These are phyloP conservation scores for Sporothrix curviconia DNA, from an alignment of 2,329 filamentous ascomycete species.

Conservation along the genomic window DNA sequence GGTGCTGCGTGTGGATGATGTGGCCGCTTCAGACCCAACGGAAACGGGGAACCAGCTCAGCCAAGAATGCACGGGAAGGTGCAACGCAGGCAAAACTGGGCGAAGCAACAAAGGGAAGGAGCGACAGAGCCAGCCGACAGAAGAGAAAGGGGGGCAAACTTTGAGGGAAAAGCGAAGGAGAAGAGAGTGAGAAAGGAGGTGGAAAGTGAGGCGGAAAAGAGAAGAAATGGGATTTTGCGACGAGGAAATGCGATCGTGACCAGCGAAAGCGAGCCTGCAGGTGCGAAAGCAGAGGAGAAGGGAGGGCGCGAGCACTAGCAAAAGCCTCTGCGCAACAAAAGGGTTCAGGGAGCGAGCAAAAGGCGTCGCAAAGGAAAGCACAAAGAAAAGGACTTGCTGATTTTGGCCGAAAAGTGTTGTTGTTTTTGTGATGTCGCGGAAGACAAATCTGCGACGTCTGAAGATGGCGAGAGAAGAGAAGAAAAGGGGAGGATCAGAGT, in stretches of 20 bases:
- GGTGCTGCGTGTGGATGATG: conserved; percentile 22
- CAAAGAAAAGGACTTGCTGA: background rate
- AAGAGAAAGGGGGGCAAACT: conserved; percentile 12
- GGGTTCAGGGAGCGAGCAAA: conserved; percentile 17
- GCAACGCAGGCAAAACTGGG: conserved; percentile 2
- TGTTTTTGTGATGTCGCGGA: conserved; percentile 13
- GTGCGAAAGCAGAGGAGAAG: background rate
- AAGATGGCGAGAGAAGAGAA: conserved; percentile 10
- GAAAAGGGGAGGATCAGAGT: background rate
- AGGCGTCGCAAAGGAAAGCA: conserved; percentile 2
- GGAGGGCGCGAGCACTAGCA: conserved; percentile 40
- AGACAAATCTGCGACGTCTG: conserved; percentile 15
- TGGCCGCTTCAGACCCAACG: conserved; percentile 26
- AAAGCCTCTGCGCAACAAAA: conserved; percentile 32
- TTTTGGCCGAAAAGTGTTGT: conserved; percentile 11
- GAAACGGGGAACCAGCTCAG: conserved; percentile 17
- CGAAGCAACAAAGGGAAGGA: conserved; percentile 3
- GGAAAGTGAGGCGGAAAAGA: background rate
- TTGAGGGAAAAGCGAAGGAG: background rate
- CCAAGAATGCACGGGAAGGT: conserved; percentile 6
- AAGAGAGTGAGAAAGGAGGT: background rate
- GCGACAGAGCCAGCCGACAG: conserved; percentile 6
- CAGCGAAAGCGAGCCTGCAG: background rate
- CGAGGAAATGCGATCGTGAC: background rate
- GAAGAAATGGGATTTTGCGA: conserved; percentile 11